Conservation (phyloP, 495 filamentous ascomycete genomes). For the Trichocladium uniseriatum region DNA sequence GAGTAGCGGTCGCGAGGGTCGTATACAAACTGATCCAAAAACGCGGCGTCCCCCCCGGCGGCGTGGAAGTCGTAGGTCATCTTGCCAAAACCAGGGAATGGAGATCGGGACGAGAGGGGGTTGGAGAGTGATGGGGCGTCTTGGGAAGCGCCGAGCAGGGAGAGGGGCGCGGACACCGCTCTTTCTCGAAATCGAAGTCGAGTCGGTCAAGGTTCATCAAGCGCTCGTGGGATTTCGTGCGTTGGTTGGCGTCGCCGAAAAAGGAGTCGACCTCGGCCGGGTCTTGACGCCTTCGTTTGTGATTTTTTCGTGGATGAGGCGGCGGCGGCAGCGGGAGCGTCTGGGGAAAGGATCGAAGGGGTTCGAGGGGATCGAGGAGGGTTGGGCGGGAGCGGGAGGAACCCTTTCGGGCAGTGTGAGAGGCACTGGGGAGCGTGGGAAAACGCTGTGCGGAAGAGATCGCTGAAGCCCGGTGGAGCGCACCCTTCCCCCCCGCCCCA, state of each 20-base stretch:
- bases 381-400: slow-evolving; percentile 1
- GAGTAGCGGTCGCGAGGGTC: slow-evolving; percentile 45
- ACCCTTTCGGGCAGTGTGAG: slow-evolving; percentile 4
- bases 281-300: background rate
- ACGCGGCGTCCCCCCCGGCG: slow-evolving; percentile 39
- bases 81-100: slow-evolving; percentile 24
- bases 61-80: slow-evolving; percentile 51
- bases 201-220: slow-evolving; percentile 25
- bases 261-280: background rate
- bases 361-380: background rate
- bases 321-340: background rate
- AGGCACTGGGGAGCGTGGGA: slow-evolving; percentile 4
- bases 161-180: slow-evolving; percentile 29
- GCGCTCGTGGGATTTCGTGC: background rate
- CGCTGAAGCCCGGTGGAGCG: slow-evolving; percentile 4
- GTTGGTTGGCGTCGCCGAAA: background rate
- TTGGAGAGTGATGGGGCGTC: slow-evolving; percentile 25
- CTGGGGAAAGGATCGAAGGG: slow-evolving; percentile 5
- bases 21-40: slow-evolving; percentile 45
- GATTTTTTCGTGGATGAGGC: background rate
- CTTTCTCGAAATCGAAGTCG: slow-evolving; percentile 22
- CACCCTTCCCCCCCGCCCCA: background rate
- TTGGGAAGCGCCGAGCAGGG: slow-evolving; percentile 20
- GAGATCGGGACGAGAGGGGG: slow-evolving; percentile 18
- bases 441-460: slow-evolving; percentile 7